A percentile compares a stretch with the other conserved stretches of the same genome.
These are phyloP conservation scores for Cytospora piceicola DNA, from an alignment of 2,329 filamentous ascomycete species.

Conservation along the genomic window DNA sequence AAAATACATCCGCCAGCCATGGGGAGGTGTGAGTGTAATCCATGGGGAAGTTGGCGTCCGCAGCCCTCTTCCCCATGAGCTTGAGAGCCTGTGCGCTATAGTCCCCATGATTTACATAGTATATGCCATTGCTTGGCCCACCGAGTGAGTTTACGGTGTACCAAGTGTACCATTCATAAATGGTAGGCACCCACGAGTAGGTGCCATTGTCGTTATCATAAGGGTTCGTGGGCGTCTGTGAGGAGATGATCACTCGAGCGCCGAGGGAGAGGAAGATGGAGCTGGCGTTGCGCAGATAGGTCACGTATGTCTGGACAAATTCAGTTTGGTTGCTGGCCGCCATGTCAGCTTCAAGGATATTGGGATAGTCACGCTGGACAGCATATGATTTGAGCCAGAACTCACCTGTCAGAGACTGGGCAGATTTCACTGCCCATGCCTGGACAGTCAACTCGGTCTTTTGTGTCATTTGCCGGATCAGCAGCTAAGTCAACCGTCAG, in stretches of 20 bases:
- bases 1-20: conserved; percentile 29
- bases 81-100: conserved; percentile 28
- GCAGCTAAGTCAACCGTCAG: conserved; percentile 35
- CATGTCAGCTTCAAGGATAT: neutral
- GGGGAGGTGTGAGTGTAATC: conserved; percentile 31
- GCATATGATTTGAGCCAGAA: neutral
- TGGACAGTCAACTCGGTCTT: conserved; percentile 39
- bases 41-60: conserved; percentile 28
- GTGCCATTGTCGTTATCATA: conserved; percentile 15
- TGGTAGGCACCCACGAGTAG: conserved; percentile 24
- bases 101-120: conserved; percentile 30
- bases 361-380: neutral
- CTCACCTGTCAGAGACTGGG: conserved; percentile 25
- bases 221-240: conserved; percentile 27
- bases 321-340: conserved; percentile 32
- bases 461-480: conserved; percentile 41
- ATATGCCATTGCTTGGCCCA: conserved; percentile 26
- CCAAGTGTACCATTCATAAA: conserved; percentile 30
- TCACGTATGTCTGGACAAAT: conserved; percentile 36
- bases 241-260: conserved; percentile 29
- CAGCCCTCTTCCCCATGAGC: conserved; percentile 22
- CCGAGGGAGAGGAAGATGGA: conserved; percentile 29
- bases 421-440: conserved; percentile 28
- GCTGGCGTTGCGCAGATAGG: conserved; percentile 32
- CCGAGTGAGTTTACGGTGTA: conserved; percentile 25